Base-by-base conservation (phyloP, 345 rosid species). In the Hibiscus mutabilis region DNA sequence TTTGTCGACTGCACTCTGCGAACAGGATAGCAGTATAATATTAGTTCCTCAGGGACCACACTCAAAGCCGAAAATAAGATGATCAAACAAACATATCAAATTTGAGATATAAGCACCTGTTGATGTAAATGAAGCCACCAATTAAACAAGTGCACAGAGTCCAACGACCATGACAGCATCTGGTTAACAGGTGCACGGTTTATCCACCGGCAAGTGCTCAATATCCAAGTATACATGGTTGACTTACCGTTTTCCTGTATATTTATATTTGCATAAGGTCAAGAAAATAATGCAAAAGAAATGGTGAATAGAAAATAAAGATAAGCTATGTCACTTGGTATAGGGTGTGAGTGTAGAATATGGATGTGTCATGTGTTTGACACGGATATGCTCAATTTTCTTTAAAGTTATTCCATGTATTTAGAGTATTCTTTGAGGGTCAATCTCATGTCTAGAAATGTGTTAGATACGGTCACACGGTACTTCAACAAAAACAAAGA, bases 131-230 rank as follows among this genome's bases (percentile, higher is more conserved):
- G 80, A 88, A 85, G 60, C 93, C 91, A 63, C 81, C 79, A 29
- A 88, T 59, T 61, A 88, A 71, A 74, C 74, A 79, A 73, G 60
- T 71, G 81, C 91, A 85, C 58, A 77, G 62, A 82, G 73, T 58
- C 88, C 86, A 15, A 82, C 78, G 10, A 88, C 84, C n/a, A 82
- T 3, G 35, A 85, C 91, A 65, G 90, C 86, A 73, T 88, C 91
- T 42, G 86, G 81, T 86, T 88, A 74, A 85, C 72, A 22, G 86
- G 84, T 47, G 93, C 91, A 13, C 79, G 81, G 56, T 70, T 66
- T 73, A 82, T 77, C 93, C 91, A 88, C 93, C 93, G 85, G 27
- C 93, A 89, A 11, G 91, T 88, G 82, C 89, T 84, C 75, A 86
- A 71, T 73, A 88, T 82, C 91, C 93, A 88, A 27, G 81, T 75